A percentile compares a stretch with the other conserved stretches of the same genome.
Conservation (phyloP, 2,329 filamentous ascomycete genomes). For the Colletotrichum sp. region DNA sequence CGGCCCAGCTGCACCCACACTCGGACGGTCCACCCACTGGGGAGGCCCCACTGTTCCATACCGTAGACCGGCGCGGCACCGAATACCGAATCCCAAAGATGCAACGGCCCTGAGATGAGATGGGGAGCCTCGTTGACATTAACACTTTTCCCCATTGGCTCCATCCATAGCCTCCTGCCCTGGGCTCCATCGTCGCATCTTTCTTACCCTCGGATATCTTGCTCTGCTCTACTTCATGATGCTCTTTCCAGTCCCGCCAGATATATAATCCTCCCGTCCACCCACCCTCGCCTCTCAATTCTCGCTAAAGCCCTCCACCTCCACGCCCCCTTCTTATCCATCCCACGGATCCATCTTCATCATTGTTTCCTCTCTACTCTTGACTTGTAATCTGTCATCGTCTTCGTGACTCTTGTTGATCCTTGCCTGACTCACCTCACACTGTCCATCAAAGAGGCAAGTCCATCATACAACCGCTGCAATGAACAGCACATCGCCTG, state of each 20-base stretch:
- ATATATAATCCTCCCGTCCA: background rate
- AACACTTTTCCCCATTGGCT: background rate
- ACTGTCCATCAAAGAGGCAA: background rate
- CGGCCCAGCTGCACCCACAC: background rate
- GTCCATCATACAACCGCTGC: background rate
- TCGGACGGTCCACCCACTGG: background rate
- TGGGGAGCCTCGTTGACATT: background rate
- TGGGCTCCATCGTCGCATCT: background rate
- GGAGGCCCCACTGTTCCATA: background rate
- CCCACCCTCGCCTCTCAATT: background rate
- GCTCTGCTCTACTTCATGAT: background rate
- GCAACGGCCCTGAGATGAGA: background rate
- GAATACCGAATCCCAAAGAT: constrained; percentile 15
- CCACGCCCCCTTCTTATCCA: background rate
- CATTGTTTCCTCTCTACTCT: background rate
- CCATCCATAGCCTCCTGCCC: background rate
- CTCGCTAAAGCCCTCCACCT: background rate
- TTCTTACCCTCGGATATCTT: background rate
- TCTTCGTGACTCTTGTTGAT: background rate
- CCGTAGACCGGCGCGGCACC: constrained; percentile 2
- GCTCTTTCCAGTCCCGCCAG: background rate
- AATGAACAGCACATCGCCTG: constrained; percentile 2
- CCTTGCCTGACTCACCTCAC: background rate
- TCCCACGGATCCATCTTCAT: background rate
- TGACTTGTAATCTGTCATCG: background rate